Conservation (phyloP, 1,284 basidiomycete species). For the Sanghuangporus sanghuang region DNA sequence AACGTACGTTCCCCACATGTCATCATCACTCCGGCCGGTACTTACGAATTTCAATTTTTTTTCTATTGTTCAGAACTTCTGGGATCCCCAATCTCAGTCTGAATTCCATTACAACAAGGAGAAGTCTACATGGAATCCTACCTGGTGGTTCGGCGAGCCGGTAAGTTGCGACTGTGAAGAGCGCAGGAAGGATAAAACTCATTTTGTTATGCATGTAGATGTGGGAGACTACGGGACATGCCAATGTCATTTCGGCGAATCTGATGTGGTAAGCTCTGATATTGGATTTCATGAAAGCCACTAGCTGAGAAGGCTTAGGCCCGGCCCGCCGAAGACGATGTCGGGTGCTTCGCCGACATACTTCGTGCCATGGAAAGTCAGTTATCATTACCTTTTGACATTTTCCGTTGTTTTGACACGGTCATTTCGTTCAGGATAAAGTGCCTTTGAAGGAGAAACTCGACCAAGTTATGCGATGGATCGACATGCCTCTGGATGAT, state of each 20-base stretch:
- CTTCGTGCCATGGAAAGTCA: slow-evolving; percentile 71
- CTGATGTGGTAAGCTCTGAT: slow-evolving; percentile 74
- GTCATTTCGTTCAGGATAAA: slow-evolving; percentile 39
- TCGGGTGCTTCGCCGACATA: slow-evolving; percentile 66
- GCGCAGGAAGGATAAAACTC: neutral
- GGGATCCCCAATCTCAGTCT: slow-evolving; percentile 57
- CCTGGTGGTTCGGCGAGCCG: slow-evolving; percentile 88
- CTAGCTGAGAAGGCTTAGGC: slow-evolving; percentile 41
- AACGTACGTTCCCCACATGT: slow-evolving; percentile 50
- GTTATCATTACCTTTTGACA: slow-evolving; percentile 18
- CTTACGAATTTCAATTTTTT: neutral
- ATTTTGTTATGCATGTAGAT: slow-evolving; percentile 42
- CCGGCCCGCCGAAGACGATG: slow-evolving; percentile 69
- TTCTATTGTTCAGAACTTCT: slow-evolving; percentile 63
- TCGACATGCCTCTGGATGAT: slow-evolving; percentile 64
- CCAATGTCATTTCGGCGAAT: slow-evolving; percentile 74
- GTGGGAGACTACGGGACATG: slow-evolving; percentile 81
- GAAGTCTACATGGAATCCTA: slow-evolving; percentile 55
- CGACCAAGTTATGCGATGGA: slow-evolving; percentile 69
- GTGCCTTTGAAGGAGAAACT: slow-evolving; percentile 65
- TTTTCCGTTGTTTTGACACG: neutral
- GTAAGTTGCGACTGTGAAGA: slow-evolving; percentile 36
- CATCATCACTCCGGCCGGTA: neutral
- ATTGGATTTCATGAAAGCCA: neutral
- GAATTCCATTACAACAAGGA: slow-evolving; percentile 70